A percentile compares a stretch with the other conserved stretches of the same genome.
Evolutionary conservation across 2,329 filamentous ascomycete genomes (phyloP).

Genomic region (Trichoderma pleuroti): DNA sequence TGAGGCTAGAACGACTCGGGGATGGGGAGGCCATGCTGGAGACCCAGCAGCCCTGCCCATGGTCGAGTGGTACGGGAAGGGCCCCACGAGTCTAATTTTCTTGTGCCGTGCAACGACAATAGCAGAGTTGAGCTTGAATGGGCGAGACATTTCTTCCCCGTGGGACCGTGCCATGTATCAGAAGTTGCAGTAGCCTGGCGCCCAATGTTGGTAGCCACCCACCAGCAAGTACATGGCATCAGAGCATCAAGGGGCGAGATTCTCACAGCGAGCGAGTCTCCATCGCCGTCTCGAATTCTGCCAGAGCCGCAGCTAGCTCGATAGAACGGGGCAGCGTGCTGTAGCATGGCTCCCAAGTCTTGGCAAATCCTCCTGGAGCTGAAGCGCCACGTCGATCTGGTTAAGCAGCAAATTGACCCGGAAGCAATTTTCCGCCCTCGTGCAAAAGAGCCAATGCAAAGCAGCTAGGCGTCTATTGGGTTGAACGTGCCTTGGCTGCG

Average conservation of each 20-base stretch:
- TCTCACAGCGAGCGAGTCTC: not conserved
- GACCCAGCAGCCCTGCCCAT: not conserved
- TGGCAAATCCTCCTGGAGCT: constrained; percentile 8
- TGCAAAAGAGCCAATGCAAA: not conserved
- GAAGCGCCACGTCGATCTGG: constrained; percentile 14
- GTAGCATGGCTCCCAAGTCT: not conserved
- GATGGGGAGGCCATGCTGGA: not conserved
- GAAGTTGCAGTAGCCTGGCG: not conserved
- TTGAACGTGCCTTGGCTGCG: not conserved
- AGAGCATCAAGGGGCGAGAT: not conserved
- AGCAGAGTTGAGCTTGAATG: not conserved
- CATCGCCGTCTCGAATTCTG: not conserved
- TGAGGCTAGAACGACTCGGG: constrained; percentile 7
- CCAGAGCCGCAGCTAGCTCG: not conserved
- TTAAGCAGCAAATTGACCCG: not conserved
- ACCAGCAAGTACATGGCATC: not conserved
- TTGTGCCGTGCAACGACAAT: not conserved
- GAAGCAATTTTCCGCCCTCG: not conserved
- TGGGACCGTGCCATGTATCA: not conserved
- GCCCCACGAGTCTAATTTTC: constrained; percentile 7
- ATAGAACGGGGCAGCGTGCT: not conserved
- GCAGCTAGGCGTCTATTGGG: not conserved
- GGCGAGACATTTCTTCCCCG: not conserved
- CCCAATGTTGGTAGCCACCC: not conserved
- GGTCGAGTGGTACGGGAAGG: not conserved